phyloP scores from a whole-genome alignment of 345 rosid genomes.

The Citrus hindsii region DNA sequence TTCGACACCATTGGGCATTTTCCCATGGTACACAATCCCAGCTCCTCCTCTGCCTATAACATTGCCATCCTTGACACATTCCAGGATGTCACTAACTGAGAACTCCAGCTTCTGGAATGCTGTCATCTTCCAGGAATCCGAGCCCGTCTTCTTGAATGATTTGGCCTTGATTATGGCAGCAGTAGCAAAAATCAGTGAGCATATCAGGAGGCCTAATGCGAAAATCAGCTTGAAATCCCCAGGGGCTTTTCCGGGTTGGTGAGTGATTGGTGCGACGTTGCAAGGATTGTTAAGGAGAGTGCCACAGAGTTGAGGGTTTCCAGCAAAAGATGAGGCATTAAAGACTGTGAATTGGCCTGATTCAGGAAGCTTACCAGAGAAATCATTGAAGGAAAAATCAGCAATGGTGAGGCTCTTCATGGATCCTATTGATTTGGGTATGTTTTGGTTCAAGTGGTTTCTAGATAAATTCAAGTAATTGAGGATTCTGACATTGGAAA shows the following conservation, averaged over 20 bases:
- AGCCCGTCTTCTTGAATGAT: constrained; percentile 29
- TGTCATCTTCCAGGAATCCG: constrained; percentile 56
- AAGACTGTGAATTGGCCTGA: constrained; percentile 53
- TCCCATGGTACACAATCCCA: constrained; percentile 60
- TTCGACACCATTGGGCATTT: constrained; percentile 51
- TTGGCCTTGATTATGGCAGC: constrained; percentile 50
- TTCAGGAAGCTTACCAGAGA: constrained; percentile 59
- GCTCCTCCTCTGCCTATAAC: constrained; percentile 74
- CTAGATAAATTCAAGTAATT: constrained; percentile 61
- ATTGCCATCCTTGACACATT: constrained; percentile 63
- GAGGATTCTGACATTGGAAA: constrained; percentile 41
- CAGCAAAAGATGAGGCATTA: constrained; percentile 55
- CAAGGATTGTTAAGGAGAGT: constrained; percentile 39
- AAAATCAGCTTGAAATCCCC: constrained; percentile 45
- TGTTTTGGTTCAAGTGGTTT: constrained; percentile 46
- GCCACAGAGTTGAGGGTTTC: constrained; percentile 61
- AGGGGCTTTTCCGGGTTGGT: constrained; percentile 24
- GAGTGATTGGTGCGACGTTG: constrained; percentile 26
- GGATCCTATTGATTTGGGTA: constrained; percentile 46
- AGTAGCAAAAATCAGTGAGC: constrained; percentile 40
- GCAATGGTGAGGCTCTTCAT: constrained; percentile 60
- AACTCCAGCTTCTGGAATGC: constrained; percentile 66
- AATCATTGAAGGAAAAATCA: constrained; percentile 65
- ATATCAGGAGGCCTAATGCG: constrained; percentile 50
- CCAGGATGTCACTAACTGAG: constrained; percentile 42